A percentile compares a stretch with the other conserved stretches of the same genome.
Evolutionary conservation across 331 rosid species (phyloP).

Genomic region (Malus hybrid): DNA sequence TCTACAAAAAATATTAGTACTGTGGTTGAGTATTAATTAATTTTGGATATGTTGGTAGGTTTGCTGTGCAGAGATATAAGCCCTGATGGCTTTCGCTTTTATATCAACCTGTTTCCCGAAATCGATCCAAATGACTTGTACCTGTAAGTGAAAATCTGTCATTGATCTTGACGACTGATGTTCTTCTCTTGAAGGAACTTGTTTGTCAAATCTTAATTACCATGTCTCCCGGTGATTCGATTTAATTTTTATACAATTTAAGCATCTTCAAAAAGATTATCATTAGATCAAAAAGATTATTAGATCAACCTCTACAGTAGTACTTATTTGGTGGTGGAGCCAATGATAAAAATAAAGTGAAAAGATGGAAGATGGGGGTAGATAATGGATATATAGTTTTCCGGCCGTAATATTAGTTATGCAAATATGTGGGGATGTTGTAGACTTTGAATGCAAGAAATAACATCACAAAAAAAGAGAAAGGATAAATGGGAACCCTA

Average conservation of each 20-base stretch:
- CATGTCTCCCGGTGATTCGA: not conserved
- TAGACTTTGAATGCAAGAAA: not conserved
- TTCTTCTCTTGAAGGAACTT: not conserved
- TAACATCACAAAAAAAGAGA: not conserved
- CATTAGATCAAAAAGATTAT: not conserved
- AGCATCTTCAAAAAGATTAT: not conserved
- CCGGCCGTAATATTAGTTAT: not conserved
- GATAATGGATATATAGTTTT: too few species aligned
- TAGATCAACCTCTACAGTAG: not conserved
- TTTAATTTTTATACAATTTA: not conserved
- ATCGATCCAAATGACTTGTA: slow-evolving; percentile 44
- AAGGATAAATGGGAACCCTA: not conserved
- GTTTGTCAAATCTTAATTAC: not conserved
- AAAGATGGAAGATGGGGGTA: too few species aligned
- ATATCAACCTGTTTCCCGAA: slow-evolving; percentile 63
- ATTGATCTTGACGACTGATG: not conserved
- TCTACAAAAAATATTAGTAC: not conserved
- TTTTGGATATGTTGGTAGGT: slow-evolving; percentile 47
- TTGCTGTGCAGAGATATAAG: slow-evolving; percentile 87
- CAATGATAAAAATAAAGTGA: too few species aligned
- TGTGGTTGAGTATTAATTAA: slow-evolving; percentile 2
- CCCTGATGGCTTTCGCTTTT: slow-evolving; percentile 90
- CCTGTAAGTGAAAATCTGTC: slow-evolving; percentile 50
- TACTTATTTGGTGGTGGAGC: not conserved
- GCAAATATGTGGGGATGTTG: not conserved